Evolutionary conservation across 768 basidiomycete genomes (phyloP), one percentile per base, ranked within the genome.

Genomic region (Gyrodon lividus): DNA sequence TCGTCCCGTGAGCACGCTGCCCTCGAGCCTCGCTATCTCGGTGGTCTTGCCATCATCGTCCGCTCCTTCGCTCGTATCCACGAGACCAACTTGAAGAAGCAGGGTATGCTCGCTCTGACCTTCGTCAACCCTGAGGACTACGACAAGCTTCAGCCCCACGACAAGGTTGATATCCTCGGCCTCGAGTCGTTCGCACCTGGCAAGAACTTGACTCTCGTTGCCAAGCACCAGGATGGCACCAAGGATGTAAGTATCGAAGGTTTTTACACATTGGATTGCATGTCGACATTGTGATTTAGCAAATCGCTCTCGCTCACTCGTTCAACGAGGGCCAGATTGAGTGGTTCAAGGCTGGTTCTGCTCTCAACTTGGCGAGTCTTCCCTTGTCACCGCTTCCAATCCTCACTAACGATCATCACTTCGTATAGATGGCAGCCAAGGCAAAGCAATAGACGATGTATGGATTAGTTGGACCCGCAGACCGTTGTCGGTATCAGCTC

Each of bases 11-110:
- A 98, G 73, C 95, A 97, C 73, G 96, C 96, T 59, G 94, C 94
- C 22, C 87, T 97, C 48, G 94, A 96, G 73, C 94, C 94, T 22
- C 87, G 94, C 45, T 97, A 82, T 82, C 87, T 97, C 52, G 94
- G 93, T 55, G 96, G 95, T 56, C 79, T 93, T 51, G 96, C 96
- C 24, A 90, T 98, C 77, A 95, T 99, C 72, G 89, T 88, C 68
- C 84, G 93, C 70, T 94, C 91, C 30, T 98, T 98, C 72, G 95
- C 95, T 47, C 92, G 95, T 73, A 98, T 98, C 74, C 95, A 96
- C 74, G 94, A 91, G 77, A 92, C 92, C 67, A 94, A 95, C 80
- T 76, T 94, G 83, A 98, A 98, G 88, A 98, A 98, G 83, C 95
- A 98, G 77, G 94, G 94, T 62, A 94, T 96, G 92, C 90, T 98